Conservation (phyloP, 306 rosid genomes). For the Quercus berberidifolia region DNA sequence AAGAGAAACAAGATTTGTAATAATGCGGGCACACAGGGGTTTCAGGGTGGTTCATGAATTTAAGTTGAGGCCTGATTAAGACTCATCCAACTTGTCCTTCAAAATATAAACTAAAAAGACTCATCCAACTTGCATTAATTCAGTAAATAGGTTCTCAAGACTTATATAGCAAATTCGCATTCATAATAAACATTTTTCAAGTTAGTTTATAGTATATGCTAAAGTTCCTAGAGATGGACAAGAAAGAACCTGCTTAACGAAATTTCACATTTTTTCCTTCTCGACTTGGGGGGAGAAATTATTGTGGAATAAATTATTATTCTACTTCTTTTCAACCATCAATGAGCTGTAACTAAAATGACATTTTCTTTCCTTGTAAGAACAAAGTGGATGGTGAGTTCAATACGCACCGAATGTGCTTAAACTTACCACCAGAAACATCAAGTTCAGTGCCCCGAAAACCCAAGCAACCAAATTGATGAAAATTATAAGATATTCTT, state of each 20-base stretch:
- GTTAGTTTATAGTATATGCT: conserved; percentile 17
- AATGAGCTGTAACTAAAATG: too few species aligned
- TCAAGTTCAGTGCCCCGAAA: conserved; percentile 46
- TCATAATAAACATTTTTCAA: conserved; percentile 15
- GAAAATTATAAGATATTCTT: conserved; percentile 18
- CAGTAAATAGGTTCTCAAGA: conserved; percentile 38
- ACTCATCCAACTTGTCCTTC: background rate
- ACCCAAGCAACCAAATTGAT: conserved; percentile 46
- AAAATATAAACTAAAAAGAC: too few species aligned
- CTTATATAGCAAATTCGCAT: conserved; percentile 5
- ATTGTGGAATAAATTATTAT: conserved; percentile 21
- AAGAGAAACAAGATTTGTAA: conserved; percentile 6
- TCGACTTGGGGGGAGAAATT: background rate
- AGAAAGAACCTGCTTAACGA: conserved; percentile 9
- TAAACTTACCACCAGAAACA: too few species aligned
- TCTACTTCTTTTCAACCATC: conserved; percentile 30
- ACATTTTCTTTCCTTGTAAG: too few species aligned
- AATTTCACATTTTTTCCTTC: conserved; percentile 19
- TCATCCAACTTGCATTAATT: conserved; percentile 13
- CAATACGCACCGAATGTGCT: too few species aligned
- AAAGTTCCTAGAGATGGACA: conserved; percentile 21
- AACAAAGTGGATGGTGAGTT: too few species aligned
- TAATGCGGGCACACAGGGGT: conserved; percentile 1
- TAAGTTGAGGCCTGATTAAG: too few species aligned
- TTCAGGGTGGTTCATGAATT: background rate